Evolutionary conservation across 139 green algal species (phyloP).

Genomic region (Chlamydomonas eustigma): DNA sequence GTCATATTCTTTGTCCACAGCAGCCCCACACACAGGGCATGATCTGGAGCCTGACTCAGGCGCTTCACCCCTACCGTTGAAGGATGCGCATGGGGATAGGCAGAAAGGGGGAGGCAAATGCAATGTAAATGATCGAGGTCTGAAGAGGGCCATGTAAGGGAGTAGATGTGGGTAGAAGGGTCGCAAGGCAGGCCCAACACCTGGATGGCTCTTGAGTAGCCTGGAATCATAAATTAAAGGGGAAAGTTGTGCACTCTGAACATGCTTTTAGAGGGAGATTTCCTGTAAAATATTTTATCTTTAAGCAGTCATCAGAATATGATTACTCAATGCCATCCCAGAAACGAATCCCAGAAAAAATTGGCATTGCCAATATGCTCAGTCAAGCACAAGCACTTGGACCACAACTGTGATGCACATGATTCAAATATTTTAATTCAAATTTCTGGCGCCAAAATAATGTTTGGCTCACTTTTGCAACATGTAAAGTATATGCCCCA

Average conservation of each 20-base stretch:
- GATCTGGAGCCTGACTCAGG: background rate
- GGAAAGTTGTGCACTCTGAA: too few species aligned
- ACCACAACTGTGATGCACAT: too few species aligned
- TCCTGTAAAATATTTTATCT: too few species aligned
- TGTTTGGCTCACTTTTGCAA: conserved; percentile 22
- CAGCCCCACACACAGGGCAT: conserved; percentile 3
- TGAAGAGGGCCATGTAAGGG: conserved; percentile 28
- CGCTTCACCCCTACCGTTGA: conserved; percentile 4
- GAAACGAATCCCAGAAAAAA: too few species aligned
- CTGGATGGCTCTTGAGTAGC: conserved; percentile 27
- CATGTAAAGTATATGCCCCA: conserved; percentile 25
- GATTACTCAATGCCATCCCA: too few species aligned
- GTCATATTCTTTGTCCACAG: conserved; percentile 15
- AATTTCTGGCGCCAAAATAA: too few species aligned
- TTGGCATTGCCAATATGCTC: too few species aligned
- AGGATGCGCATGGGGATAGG: conserved; percentile 23
- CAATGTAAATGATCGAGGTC: background rate
- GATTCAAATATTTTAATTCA: too few species aligned
- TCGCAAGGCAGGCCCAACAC: conserved; percentile 11
- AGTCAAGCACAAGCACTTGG: too few species aligned
- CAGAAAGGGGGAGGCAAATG: conserved; percentile 35
- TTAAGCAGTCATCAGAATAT: too few species aligned
- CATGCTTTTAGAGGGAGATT: too few species aligned
- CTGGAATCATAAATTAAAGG: too few species aligned
- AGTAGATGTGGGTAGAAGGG: conserved; percentile 31